Percentiles rank a stretch among this genome's conserved stretches.
phyloP scores from a whole-genome alignment of 2,329 filamentous ascomycete genomes.

The Ophiocordyceps camponoti-rufipedis region DNA sequence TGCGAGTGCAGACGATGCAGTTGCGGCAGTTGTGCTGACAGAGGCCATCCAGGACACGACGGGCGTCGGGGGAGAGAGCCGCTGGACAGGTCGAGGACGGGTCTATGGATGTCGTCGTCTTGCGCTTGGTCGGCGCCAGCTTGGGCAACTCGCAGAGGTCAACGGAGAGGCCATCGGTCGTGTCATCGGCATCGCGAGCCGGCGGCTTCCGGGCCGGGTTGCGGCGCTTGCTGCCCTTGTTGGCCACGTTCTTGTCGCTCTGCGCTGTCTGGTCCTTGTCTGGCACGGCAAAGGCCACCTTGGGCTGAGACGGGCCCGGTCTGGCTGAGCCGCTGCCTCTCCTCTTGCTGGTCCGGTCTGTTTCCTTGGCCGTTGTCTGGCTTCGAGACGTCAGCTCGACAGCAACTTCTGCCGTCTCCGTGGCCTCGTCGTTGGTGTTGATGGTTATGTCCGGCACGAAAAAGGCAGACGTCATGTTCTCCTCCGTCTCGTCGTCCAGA shows the following conservation, averaged over 20 bases:
- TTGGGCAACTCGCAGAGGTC: constrained; percentile 3
- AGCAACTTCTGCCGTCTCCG: constrained; percentile 13
- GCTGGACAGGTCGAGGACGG: constrained; percentile 4
- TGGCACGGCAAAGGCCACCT: constrained; percentile 23
- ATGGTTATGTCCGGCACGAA: constrained; percentile 41
- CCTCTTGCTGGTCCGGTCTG: constrained; percentile 11
- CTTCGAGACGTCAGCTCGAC: constrained; percentile 16
- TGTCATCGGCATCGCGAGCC: constrained; percentile 14
- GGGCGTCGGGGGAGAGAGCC: constrained; percentile 32
- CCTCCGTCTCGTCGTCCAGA: constrained; percentile 20
- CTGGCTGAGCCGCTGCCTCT: constrained; percentile 6
- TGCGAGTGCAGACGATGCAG: constrained; percentile 38
- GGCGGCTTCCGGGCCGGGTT: background rate
- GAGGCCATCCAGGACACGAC: constrained; percentile 31
- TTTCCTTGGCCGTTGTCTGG: constrained; percentile 9
- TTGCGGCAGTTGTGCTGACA: constrained; percentile 36
- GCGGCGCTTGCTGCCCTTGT: constrained; percentile 24
- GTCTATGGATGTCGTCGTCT: constrained; percentile 14
- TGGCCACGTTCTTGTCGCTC: constrained; percentile 15
- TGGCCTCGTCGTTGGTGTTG: constrained; percentile 19
- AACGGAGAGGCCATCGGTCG: constrained; percentile 16
- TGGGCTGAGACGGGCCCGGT: constrained; percentile 7
- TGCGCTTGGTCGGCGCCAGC: background rate
- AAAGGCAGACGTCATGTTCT: constrained; percentile 40
- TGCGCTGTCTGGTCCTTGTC: constrained; percentile 11